Percentiles rank a stretch among this genome's conserved stretches.
Conservation (phyloP, 805 yeast species). For the Kazachstania martiniae region DNA sequence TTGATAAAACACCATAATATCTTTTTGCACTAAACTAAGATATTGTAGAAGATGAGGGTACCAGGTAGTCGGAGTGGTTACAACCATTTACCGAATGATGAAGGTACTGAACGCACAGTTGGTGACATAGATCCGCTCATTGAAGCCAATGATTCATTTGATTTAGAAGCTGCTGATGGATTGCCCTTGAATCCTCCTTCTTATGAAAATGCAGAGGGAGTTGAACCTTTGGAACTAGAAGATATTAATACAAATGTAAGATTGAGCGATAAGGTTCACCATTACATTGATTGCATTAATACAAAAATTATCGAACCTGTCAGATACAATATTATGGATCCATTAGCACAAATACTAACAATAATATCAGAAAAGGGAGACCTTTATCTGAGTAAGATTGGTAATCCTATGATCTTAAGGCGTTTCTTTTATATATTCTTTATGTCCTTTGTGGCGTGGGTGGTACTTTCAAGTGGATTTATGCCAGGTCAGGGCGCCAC, state of each 20-base stretch:
- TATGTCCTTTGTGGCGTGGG: constrained; percentile 47
- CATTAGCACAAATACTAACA: constrained; percentile 32
- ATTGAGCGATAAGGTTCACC: no score
- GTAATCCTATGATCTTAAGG: constrained; percentile 77
- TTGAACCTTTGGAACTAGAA: constrained; percentile 6
- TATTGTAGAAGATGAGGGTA: background rate
- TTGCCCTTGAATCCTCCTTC: constrained; percentile 28
- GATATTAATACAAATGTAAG: constrained; percentile 39
- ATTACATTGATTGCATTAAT: no score
- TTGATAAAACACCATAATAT: no score
- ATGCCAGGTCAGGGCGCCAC: constrained; percentile 34
- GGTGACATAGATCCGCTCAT: no score
- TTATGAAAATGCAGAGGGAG: constrained; percentile 9
- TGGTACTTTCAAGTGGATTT: constrained; percentile 47
- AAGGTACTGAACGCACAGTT: no score
- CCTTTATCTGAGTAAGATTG: constrained; percentile 47
- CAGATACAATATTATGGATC: constrained; percentile 33
- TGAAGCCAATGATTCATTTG: background rate
- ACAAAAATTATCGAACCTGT: constrained; percentile 31
- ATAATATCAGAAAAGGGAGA: constrained; percentile 39
- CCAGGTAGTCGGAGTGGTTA: background rate
- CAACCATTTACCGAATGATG: background rate
- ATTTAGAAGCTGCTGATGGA: constrained; percentile 17
- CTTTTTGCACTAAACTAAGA: no score
- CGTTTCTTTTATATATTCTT: constrained; percentile 61